Evolutionary conservation across 306 rosid species (phyloP).

Genomic region (Sechiopsis laciniata): DNA sequence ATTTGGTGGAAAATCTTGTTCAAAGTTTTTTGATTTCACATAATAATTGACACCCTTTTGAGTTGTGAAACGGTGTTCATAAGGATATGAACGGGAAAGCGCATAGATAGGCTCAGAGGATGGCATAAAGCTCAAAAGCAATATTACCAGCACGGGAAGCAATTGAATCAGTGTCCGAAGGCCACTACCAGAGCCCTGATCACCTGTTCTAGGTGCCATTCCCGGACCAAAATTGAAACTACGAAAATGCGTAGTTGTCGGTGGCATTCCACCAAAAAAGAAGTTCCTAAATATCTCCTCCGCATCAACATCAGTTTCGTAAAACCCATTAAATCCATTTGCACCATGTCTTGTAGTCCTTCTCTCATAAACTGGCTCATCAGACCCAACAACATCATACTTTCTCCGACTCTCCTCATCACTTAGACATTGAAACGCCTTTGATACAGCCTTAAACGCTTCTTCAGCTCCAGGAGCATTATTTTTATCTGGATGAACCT

Average conservation of each 20-base stretch:
- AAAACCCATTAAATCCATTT: constrained; percentile 55
- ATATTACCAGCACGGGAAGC: constrained; percentile 62
- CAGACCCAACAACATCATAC: constrained; percentile 69
- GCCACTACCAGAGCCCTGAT: constrained; percentile 61
- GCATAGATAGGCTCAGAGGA: constrained; percentile 67
- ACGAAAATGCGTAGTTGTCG: constrained; percentile 51
- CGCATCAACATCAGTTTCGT: constrained; percentile 74
- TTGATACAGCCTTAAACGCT: constrained; percentile 78
- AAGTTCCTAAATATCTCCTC: constrained; percentile 87
- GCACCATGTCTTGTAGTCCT: constrained; percentile 37
- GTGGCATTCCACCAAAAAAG: constrained; percentile 94
- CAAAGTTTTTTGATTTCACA: constrained; percentile 64
- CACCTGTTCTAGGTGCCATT: constrained; percentile 52
- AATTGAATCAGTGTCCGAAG: constrained; percentile 54
- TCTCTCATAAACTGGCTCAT: constrained; percentile 60
- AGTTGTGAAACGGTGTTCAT: constrained; percentile 53
- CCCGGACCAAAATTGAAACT: constrained; percentile 76
- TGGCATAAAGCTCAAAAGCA: constrained; percentile 64
- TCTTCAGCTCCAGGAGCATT: constrained; percentile 87
- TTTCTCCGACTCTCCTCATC: constrained; percentile 56
- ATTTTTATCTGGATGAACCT: constrained; percentile 97
- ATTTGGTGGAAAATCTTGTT: constrained; percentile 48
- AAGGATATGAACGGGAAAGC: constrained; percentile 58
- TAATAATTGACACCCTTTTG: constrained; percentile 72
- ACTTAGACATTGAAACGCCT: constrained; percentile 89